Evolutionary conservation across 768 basidiomycete species (phyloP).

Genomic region (Hypholoma fasciculare): DNA sequence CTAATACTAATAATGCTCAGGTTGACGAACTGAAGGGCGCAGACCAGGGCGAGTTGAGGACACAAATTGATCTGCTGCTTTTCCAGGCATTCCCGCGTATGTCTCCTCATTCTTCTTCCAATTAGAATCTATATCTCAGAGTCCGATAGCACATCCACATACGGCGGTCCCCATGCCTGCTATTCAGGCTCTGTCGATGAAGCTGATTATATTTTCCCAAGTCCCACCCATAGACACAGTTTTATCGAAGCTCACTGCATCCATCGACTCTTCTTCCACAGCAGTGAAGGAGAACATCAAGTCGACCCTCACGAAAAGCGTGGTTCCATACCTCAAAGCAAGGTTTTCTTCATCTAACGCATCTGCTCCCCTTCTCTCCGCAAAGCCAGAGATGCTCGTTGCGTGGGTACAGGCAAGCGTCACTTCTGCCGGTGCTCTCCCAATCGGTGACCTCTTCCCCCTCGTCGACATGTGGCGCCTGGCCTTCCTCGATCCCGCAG

Average conservation of each 20-base stretch:
- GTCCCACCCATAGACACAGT: constrained; percentile 70
- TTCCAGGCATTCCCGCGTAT: constrained; percentile 80
- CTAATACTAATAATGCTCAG: constrained; percentile 31
- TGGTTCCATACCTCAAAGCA: constrained; percentile 67
- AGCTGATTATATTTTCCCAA: constrained; percentile 76
- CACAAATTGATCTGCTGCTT: constrained; percentile 73
- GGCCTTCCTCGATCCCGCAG: constrained; percentile 63
- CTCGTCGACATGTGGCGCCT: constrained; percentile 83
- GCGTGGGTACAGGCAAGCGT: constrained; percentile 51
- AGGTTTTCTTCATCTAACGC: constrained; percentile 39
- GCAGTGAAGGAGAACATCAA: constrained; percentile 43
- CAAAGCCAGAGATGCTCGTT: constrained; percentile 38
- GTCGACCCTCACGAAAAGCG: constrained; percentile 41
- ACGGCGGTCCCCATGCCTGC: constrained; percentile 56
- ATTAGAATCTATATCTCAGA: background rate
- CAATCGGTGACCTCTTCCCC: constrained; percentile 68
- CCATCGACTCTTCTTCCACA: constrained; percentile 53
- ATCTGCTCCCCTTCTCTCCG: constrained; percentile 24
- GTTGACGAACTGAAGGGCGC: constrained; percentile 73
- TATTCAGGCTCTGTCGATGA: constrained; percentile 61
- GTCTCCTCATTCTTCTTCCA: constrained; percentile 26
- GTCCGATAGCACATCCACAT: constrained; percentile 72
- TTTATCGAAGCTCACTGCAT: constrained; percentile 56
- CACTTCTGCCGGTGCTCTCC: constrained; percentile 44
- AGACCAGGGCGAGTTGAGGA: constrained; percentile 63